Evolutionary conservation across 208 protist genomes (phyloP).

Genomic region (Acanthamoeba triangularis): DNA sequence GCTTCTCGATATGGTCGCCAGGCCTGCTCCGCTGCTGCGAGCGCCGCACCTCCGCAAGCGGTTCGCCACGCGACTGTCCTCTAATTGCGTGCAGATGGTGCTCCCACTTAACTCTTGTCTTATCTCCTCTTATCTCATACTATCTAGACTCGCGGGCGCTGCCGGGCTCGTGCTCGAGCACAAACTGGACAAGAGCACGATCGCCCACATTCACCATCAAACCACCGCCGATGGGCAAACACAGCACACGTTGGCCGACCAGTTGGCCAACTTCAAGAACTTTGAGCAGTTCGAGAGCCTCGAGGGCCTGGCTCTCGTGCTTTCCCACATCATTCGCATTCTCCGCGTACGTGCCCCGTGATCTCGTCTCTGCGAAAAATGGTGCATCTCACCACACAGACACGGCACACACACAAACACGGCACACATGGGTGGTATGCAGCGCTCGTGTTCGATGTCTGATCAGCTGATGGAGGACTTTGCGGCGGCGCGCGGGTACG

Average conservation of each 20-base stretch:
- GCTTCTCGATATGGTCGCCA: neutral
- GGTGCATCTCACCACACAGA: neutral
- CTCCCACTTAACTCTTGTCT: neutral
- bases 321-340: neutral
- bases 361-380: neutral
- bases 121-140: neutral
- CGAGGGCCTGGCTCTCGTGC: neutral
- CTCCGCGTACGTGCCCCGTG: neutral
- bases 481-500: neutral
- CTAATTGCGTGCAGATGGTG: neutral
- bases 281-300: slow-evolving; percentile 27
- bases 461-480: slow-evolving; percentile 7
- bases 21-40: neutral
- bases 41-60: neutral
- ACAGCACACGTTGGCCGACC: neutral
- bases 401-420: no score
- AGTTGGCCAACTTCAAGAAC: neutral
- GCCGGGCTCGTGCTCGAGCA: neutral
- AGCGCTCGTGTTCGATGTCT: slow-evolving; percentile 3
- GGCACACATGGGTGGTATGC: neutral
- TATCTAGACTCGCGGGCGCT: neutral
- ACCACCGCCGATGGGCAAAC: neutral
- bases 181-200: neutral
- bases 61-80: neutral
- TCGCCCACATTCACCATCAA: neutral